phyloP scores from a whole-genome alignment of 148 eudicot genomes.

The Bassia scoparia region DNA sequence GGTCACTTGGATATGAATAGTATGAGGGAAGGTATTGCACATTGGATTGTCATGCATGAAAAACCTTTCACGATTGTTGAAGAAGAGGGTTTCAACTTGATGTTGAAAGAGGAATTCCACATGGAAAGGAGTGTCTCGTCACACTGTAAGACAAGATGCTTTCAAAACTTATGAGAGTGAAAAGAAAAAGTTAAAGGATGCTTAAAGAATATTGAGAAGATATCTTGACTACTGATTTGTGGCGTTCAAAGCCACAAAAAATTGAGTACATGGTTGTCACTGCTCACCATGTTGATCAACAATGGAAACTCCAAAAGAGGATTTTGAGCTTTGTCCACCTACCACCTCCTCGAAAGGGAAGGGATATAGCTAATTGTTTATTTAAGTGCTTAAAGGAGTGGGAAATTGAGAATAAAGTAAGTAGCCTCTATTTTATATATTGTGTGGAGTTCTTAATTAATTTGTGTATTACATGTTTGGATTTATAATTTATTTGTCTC shows the following conservation, averaged over 20 bases:
- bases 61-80: too few species aligned
- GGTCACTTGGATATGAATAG: background rate
- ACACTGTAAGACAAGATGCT: constrained; percentile 5
- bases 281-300: too few species aligned
- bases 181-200: constrained; percentile 4
- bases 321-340: too few species aligned
- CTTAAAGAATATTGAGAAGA: constrained; percentile 1
- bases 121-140: constrained; percentile 16
- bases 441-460: too few species aligned
- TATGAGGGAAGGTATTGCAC: constrained; percentile 9
- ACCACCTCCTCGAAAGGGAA: too few species aligned
- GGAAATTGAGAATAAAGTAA: background rate
- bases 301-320: too few species aligned
- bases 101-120: constrained; percentile 8
- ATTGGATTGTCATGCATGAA: constrained; percentile 19
- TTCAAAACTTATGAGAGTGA: constrained; percentile 18
- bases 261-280: background rate
- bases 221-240: too few species aligned
- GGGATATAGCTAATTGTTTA: too few species aligned
- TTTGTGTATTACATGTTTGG: too few species aligned
- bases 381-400: background rate
- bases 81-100: constrained; percentile 15
- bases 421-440: background rate
- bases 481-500: too few species aligned
- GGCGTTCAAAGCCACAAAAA: too few species aligned